phyloP scores from a whole-genome alignment of 129 eudicot species.

The carrot (Daucus carota) region DH1_v3.0 NC_030386.2:28615501-28616000 shows the following conservation, averaged over 20 bases:
- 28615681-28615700: conserved; percentile 86
- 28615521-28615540: conserved; percentile 97
- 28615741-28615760: not conserved
- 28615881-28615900: conserved; percentile 59
- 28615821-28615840: conserved; percentile 82
- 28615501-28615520: conserved; percentile 96
- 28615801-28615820: conserved; percentile 1
- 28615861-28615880: conserved; percentile 95
- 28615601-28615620: conserved; percentile 91
- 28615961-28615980: too few relatives aligned
- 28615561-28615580: conserved; percentile 97
- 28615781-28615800: not conserved
- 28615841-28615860: conserved; percentile 94
- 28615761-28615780: not conserved
- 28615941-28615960: too few relatives aligned
- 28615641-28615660: conserved; percentile 95
- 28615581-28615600: conserved; percentile 99
- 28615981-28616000: not conserved
- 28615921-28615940: not conserved
- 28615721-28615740: not conserved
- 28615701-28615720: conserved; percentile 98
- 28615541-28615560: conserved; percentile 87
- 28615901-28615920: not conserved
- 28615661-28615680: conserved; percentile 85
- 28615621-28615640: conserved; percentile 93